Base-by-base conservation (phyloP, 345 rosid species). In the Sonneratia alba region DNA sequence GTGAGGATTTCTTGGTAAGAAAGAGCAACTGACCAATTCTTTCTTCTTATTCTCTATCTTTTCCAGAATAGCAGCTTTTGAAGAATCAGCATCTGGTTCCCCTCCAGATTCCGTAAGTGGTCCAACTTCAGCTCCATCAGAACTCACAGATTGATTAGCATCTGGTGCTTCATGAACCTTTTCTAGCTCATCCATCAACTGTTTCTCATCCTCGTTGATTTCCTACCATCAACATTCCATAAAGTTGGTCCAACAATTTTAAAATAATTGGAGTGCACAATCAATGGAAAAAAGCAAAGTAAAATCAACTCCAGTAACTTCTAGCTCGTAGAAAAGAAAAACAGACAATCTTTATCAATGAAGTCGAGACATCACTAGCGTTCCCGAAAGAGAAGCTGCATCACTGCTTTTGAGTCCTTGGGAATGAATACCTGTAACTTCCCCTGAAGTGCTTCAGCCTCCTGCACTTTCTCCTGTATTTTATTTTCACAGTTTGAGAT, bases 31-130 rank as follows among this genome's bases (percentile, higher is more conserved):
- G 40, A 95, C 99, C 91, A 89, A 64, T 73, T 90, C 92, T 36
- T 79, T 85, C 80, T 87, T 89, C 85, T 91, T 90, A 78, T 68
- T 79, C 82, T 89, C 97, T 75, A 91, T 78, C 80, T 87, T 89
- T 68, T 87, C 86, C 62, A 77, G 76, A 68, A 86, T 67, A 37
- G 71, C 75, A 59, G 87, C 82, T 40, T 80, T 82, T 49, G 77
- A 76, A 69, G 82, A 81, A 79, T 87, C 89, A 40, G 75, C 51
- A 57, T 82, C 80, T 47, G 70, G 63, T 67, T 78, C 86, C 72
- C 80, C 84, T 78, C 80, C 84, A 66, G 40, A 73, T 68, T 72
- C 74, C 49, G 36, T 72, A 37, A 72, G 75, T 37, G 86, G 65
- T 63, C 77, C 80, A 43, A 55, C 70, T 36, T 40, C 63, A 40